These are phyloP conservation scores for Aspergillus calidoustus DNA, from an alignment of 2,329 filamentous ascomycete species.

Conservation along the genomic window DNA sequence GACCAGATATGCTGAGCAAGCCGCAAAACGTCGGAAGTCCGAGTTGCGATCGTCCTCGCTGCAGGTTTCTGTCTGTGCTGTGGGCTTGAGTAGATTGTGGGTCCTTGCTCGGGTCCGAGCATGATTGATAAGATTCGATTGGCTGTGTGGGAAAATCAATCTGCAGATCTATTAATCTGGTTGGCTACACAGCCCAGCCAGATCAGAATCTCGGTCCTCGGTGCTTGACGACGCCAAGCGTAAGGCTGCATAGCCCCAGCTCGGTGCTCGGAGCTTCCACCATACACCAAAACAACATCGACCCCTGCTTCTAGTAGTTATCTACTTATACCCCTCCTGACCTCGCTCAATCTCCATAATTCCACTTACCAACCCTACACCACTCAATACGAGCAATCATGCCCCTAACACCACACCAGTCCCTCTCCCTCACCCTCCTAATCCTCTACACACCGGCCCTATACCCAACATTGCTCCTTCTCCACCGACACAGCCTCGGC, in stretches of 20 bases:
- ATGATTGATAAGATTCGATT: not conserved
- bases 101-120: not conserved
- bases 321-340: not conserved
- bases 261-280: not conserved
- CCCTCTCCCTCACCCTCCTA: conserved; percentile 2
- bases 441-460: not conserved
- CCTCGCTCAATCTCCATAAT: not conserved
- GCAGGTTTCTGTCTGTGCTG: not conserved
- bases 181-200: not conserved
- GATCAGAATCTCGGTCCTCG: not conserved
- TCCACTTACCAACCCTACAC: not conserved
- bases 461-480: not conserved
- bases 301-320: not conserved
- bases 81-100: not conserved
- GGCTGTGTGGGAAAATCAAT: not conserved
- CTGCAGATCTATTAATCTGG: not conserved
- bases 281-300: not conserved
- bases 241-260: not conserved
- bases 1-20: not conserved
- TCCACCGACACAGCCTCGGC: not conserved
- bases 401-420: not conserved
- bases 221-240: not conserved
- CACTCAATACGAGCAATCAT: not conserved
- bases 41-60: not conserved
- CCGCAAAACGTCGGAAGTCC: not conserved